These are phyloP conservation scores for Strombidium stylifer DNA, from an alignment of 73 alveolate species.

Conservation along the genomic window DNA sequence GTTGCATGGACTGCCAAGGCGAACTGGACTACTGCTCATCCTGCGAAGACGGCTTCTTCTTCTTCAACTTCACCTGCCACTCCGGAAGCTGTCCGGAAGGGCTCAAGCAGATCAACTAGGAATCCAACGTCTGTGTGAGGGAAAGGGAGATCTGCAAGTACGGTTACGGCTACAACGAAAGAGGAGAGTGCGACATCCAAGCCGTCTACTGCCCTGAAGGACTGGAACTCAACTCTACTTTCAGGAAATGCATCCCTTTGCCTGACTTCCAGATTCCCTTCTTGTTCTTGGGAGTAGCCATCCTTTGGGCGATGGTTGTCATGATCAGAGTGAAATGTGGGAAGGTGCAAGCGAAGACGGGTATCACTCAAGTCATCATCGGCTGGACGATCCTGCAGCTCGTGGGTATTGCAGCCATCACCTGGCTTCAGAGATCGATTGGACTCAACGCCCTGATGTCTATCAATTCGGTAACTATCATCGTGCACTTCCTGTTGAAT, in stretches of 20 bases:
- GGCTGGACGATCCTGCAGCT: conserved; percentile 2
- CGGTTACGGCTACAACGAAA: conserved; percentile 29
- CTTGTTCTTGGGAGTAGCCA: conserved; percentile 30
- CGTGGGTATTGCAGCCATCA: background rate
- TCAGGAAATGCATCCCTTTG: conserved; percentile 49
- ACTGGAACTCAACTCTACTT: conserved; percentile 17
- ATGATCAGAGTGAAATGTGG: background rate
- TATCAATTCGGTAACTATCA: background rate
- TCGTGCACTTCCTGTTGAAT: conserved; percentile 6
- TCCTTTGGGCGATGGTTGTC: conserved; percentile 9
- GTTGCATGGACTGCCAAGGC: conserved; percentile 27
- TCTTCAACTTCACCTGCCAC: conserved; percentile 34
- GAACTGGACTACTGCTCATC: conserved; percentile 46
- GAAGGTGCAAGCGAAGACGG: background rate
- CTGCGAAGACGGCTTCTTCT: conserved; percentile 27
- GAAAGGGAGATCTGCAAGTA: conserved; percentile 43
- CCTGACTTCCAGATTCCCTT: conserved; percentile 52
- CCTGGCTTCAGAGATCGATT: conserved; percentile 4
- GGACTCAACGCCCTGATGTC: conserved; percentile 6
- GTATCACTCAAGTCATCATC: conserved; percentile 3
- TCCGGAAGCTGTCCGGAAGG: conserved; percentile 31
- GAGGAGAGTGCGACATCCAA: conserved; percentile 47
- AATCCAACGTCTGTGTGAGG: conserved; percentile 41
- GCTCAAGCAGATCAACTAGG: conserved; percentile 1
- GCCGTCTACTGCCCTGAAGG: conserved; percentile 38